These are phyloP conservation scores for Zygoascus bituminiphila DNA, from an alignment of 805 yeast species.

Conservation along the genomic window DNA sequence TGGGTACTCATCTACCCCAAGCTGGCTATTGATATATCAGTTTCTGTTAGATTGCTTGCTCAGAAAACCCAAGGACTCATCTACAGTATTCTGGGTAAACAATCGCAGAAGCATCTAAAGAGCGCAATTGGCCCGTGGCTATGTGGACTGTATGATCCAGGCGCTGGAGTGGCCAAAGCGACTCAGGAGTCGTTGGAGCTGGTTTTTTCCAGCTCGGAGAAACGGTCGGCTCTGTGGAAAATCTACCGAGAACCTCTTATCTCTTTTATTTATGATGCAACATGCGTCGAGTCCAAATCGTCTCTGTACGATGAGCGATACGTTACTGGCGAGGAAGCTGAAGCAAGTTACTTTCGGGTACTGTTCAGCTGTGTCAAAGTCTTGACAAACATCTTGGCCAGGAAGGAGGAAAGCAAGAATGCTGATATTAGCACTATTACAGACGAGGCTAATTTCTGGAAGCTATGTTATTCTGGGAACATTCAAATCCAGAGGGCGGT, in stretches of 20 bases:
- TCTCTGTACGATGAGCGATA: slow-evolving; percentile 71
- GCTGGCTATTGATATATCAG: slow-evolving; percentile 61
- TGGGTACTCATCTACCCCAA: slow-evolving; percentile 73
- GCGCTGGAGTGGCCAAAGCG: slow-evolving; percentile 46
- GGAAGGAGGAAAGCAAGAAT: slow-evolving; percentile 12
- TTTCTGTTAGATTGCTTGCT: slow-evolving; percentile 49
- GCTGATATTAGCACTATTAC: slow-evolving; percentile 30
- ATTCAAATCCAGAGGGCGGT: slow-evolving; percentile 37
- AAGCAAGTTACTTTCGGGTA: slow-evolving; percentile 53
- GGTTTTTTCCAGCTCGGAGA: slow-evolving; percentile 50
- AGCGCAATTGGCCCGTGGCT: slow-evolving; percentile 69
- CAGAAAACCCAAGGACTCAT: slow-evolving; percentile 59
- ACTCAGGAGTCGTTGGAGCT: slow-evolving; percentile 40
- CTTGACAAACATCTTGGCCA: slow-evolving; percentile 28
- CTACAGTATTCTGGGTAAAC: slow-evolving; percentile 44
- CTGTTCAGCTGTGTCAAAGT: slow-evolving; percentile 43
- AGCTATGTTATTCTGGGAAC: slow-evolving; percentile 33
- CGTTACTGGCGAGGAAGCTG: slow-evolving; percentile 56
- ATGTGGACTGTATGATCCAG: slow-evolving; percentile 63
- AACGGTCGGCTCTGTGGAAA: slow-evolving; percentile 51
- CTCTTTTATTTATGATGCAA: slow-evolving; percentile 43
- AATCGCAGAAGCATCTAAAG: slow-evolving; percentile 55
- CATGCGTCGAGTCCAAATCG: slow-evolving; percentile 49
- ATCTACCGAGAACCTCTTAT: slow-evolving; percentile 50
- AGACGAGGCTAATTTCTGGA: slow-evolving; percentile 38